Conservation (phyloP, 2,329 filamentous ascomycete species). For the Beauveria caledonica region DNA sequence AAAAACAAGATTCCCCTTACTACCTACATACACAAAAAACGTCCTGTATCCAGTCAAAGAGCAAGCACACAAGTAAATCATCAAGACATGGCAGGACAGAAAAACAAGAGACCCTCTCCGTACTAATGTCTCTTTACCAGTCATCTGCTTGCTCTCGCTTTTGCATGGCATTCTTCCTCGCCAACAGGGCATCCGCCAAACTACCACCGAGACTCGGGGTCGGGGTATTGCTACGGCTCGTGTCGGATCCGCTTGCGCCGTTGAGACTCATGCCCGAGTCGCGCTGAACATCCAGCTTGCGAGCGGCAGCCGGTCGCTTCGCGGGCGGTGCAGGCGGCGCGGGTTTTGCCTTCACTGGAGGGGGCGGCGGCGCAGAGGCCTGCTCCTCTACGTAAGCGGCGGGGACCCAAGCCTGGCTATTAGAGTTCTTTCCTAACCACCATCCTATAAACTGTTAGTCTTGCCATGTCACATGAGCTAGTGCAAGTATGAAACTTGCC, state of each 20-base stretch:
- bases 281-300: constrained; percentile 63
- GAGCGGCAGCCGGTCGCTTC: constrained; percentile 65
- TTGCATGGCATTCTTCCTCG: constrained; percentile 69
- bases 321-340: constrained; percentile 67
- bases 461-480: background rate
- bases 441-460: constrained; percentile 58
- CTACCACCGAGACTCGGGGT: constrained; percentile 65
- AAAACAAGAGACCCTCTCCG: background rate
- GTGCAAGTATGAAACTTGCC: constrained; percentile 48
- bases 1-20: background rate
- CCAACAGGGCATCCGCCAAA: constrained; percentile 69
- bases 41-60: background rate
- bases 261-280: constrained; percentile 62
- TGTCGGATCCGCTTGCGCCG: constrained; percentile 45
- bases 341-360: constrained; percentile 52
- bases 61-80: background rate
- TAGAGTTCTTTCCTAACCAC: constrained; percentile 78
- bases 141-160: constrained; percentile 62
- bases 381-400: constrained; percentile 90
- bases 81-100: constrained; percentile 10
- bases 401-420: constrained; percentile 84
- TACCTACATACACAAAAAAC: background rate
- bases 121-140: constrained; percentile 39
- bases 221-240: constrained; percentile 63
- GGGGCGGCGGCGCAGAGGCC: constrained; percentile 53